Evolutionary conservation across 2,329 filamentous ascomycete genomes (phyloP), one percentile per base, ranked within the genome.

Genomic region (Cordyceps tenuipes): DNA sequence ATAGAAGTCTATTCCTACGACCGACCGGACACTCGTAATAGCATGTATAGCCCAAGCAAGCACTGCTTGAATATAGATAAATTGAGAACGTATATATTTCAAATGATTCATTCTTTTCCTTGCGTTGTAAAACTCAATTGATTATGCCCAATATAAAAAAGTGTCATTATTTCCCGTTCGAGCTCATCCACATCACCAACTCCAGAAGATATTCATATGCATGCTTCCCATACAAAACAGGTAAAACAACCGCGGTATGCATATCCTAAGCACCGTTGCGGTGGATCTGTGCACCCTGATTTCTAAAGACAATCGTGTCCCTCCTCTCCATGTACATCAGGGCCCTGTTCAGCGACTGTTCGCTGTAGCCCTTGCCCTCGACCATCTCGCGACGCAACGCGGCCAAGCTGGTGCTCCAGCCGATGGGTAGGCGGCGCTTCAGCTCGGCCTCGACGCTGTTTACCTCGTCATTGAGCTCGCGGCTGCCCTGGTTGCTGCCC

Each of bases 401-500:
- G 0, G 90, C 89, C 61, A 97, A 74, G 68, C 89, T 96, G 1
- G 93, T 96, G 69, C 89, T 94, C 90, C 93, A 99, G 21, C 94
- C 94, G 66, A 99, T 94, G 0, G 94, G 92, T 67, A 99, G 77
- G 29, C 93, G 82, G 61, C 91, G 83, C 75, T 90, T 87, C 56
- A 99, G 78, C 77, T 97, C 94, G 17, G 91, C 85, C 75, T 97
- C 94, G 5, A 97, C 84, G 67, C 90, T 91, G 65, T 82, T 81
- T 6, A 90, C 89, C 72, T 97, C 94, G 55, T 96, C 91, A 74
- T 95, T 93, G 60, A 97, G 78, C 74, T 97, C 93, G 63, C 90
- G 88, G 69, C 87, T 91, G 43, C 90, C 90, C 66, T 89, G 84
- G 64, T 87, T 89, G 66, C 89, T 87, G 62, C 92, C 93, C 68